phyloP scores from a whole-genome alignment of 805 yeast species.

The Cyberlindnera petersonii region DNA sequence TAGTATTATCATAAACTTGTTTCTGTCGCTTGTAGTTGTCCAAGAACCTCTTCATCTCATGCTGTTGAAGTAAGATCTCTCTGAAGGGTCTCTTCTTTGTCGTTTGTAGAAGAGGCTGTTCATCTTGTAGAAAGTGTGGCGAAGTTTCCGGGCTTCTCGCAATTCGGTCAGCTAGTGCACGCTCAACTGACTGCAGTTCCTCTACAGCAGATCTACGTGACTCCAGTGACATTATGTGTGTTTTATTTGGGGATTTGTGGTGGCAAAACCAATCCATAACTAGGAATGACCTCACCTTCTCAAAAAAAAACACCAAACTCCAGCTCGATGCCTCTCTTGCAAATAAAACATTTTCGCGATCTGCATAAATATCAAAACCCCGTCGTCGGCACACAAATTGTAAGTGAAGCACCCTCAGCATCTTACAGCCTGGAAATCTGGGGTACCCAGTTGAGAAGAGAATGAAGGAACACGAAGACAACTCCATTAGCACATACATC shows the following conservation, averaged over 20 bases:
- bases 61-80: slow-evolving; percentile 58
- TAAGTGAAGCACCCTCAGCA: no score
- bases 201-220: slow-evolving; percentile 40
- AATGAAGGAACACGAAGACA: slow-evolving; percentile 6
- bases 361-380: slow-evolving; percentile 5
- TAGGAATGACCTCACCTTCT: no score
- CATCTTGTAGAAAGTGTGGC: slow-evolving; percentile 29
- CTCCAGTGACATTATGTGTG: slow-evolving; percentile 34
- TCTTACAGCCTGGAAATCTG: no score
- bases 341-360: not conserved
- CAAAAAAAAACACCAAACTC: no score
- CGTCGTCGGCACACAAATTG: slow-evolving; percentile 1
- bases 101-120: slow-evolving; percentile 31
- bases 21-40: slow-evolving; percentile 37
- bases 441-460: not conserved
- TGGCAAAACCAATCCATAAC: no score
- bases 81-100: slow-evolving; percentile 38
- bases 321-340: no score
- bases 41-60: slow-evolving; percentile 56
- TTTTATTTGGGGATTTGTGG: no score
- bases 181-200: slow-evolving; percentile 70
- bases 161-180: slow-evolving; percentile 59
- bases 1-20: not conserved
- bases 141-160: slow-evolving; percentile 56
- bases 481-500: slow-evolving; percentile 4